Base-by-base conservation (phyloP, 2,329 filamentous ascomycete species). In the Diaporthe longicolla region DNA sequence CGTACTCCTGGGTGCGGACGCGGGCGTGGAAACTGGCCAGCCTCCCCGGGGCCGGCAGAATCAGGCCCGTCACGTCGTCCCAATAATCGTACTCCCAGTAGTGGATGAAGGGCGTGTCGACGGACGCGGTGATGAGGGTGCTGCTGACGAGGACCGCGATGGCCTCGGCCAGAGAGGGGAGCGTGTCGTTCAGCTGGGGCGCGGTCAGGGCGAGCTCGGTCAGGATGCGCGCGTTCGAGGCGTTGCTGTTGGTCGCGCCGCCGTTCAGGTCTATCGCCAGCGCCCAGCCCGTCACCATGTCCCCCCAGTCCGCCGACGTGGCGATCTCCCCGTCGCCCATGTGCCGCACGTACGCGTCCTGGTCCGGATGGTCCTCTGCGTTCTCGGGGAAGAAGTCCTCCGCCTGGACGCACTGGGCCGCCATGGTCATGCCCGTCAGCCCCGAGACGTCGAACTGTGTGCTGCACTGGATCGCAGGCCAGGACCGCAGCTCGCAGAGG, bases 81-180 rank as follows among this genome's bases (percentile, higher is more conserved):
- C 70, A 71, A 0, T 81, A 63, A 0, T 81, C 79, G 76, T 89
- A 87, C 15, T 83, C 82, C 87, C 89, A 93, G 70, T 82, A 87
- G 50, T 90, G 88, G 0, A 87, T 84, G 78, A 93, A 94, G 0
- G 92, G 91, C 0, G 92, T 84, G 72, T 89, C 86, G 11, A 89
- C 82, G 2, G 90, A 83, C 11, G 89, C 87, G 57, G 91, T 85
- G 11, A 95, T 86, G 0, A 95, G 81, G 0, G 93, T 94, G 48
- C 89, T 91, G 5, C 90, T 90, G 0, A 89, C 88, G 78, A 95
- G 87, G 0, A 94, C 93, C 0, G 93, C 93, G 0, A 97, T 80
- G 0, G 92, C 92, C 81, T 97, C 94, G 0, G 90, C 91, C n/a
- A 94, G 86, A 3, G 91, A 94, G 0, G 94, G 94, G 0, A 92